A percentile compares a stretch with the other conserved stretches of the same genome.
These are phyloP conservation scores for Polytrichum commune DNA, from an alignment of 225 moss, liverwort and hornwort species.

Conservation along the genomic window DNA sequence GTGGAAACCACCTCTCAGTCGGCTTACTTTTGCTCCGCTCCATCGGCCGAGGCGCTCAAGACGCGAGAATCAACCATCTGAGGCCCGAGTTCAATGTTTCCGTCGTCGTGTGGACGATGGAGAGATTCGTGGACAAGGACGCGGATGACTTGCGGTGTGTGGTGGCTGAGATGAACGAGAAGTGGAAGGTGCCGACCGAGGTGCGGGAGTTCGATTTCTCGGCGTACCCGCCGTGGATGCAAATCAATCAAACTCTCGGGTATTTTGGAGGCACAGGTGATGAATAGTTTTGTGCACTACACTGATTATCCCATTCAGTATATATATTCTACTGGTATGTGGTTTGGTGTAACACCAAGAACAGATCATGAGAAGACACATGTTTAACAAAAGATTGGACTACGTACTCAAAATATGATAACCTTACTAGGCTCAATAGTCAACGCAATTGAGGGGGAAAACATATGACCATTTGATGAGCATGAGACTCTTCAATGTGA, in stretches of 20 bases:
- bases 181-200: slow-evolving; percentile 23
- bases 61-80: slow-evolving; percentile 8
- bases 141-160: slow-evolving; percentile 33
- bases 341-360: too few species aligned
- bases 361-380: too few species aligned
- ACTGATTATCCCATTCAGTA: too few species aligned
- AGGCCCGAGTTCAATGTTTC: slow-evolving; percentile 34
- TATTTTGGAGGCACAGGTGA: background rate
- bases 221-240: slow-evolving; percentile 43
- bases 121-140: slow-evolving; percentile 28
- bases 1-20: slow-evolving; percentile 44
- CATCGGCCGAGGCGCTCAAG: slow-evolving; percentile 30
- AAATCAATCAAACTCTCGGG: slow-evolving; percentile 31
- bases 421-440: too few species aligned
- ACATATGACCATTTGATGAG: too few species aligned
- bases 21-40: slow-evolving; percentile 47
- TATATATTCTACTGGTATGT: too few species aligned
- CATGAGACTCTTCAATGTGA: too few species aligned
- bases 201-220: slow-evolving; percentile 44
- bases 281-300: background rate
- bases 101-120: slow-evolving; percentile 39
- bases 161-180: slow-evolving; percentile 32
- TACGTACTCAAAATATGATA: too few species aligned
- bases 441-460: too few species aligned
- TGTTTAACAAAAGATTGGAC: too few species aligned